Evolutionary conservation across 1,284 basidiomycete species (phyloP), one percentile per base, ranked within the genome.

Genomic region (Naganishia sp.): DNA sequence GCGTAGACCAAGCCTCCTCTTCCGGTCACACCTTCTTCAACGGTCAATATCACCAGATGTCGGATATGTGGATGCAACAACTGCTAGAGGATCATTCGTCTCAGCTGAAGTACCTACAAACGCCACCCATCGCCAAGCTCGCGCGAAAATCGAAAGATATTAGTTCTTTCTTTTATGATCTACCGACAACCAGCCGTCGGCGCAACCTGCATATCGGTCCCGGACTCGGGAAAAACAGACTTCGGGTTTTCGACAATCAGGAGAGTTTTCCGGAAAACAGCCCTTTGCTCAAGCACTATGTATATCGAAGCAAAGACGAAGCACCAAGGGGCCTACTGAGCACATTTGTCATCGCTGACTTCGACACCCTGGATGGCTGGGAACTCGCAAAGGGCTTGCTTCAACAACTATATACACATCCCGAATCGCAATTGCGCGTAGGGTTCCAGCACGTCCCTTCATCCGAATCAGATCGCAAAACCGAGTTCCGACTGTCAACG

Each of bases 91-190:
- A 84, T 46, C 88, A 76, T 74, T 74, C 73, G 23, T 60, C 67
- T 18, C 89, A 92, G 70, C 76, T 90, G 64, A 84, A 84, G 65
- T 86, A 87, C 72, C 74, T 93, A 6, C 89, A 61, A 52, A 61
- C 39, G 25, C 56, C 56, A 48, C 21, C 25, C 42, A 25, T 42
- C 33, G 59, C 59, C 23, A 61, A 61, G 50, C 23, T 25, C 18
- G 48, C 39, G 6, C 48, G 59, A 52, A 61, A 61, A 28, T 25
- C 48, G 39, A 61, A 61, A 42, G 16, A 61, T 43, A 43, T 52
- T 36, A 33, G 59, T 36, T 23, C 84, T 6, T 91, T 88, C 79
- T 97, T 97, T 81, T 98, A 96, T 75, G 91, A 96, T 74, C 84
- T 93, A 2, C 89, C 92, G 0, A 85, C 84, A 0, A 87, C 90